Percentiles rank a stretch among this genome's conserved stretches.
Evolutionary conservation across 2,329 filamentous ascomycete genomes (phyloP).

Genomic region (Aspergillus sp.): DNA sequence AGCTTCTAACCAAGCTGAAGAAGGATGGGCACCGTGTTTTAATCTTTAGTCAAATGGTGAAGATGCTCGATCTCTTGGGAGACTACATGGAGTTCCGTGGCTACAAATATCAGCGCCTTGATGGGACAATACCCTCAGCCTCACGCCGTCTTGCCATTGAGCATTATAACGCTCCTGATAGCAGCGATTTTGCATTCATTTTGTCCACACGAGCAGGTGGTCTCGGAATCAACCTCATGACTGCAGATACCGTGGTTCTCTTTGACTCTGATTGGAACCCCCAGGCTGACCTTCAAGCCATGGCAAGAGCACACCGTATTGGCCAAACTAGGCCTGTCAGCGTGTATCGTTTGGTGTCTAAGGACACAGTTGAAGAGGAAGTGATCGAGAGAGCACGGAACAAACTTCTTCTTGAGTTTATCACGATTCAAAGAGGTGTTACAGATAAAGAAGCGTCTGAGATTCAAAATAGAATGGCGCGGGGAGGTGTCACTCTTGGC

Average conservation of each 20-base stretch:
- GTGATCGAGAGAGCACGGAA: constrained; percentile 94
- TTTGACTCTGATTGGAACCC: constrained; percentile 98
- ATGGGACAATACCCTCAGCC: constrained; percentile 88
- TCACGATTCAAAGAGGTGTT: constrained; percentile 94
- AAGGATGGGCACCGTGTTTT: constrained; percentile 92
- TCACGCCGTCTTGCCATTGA: constrained; percentile 93
- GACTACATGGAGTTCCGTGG: constrained; percentile 91
- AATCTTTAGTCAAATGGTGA: constrained; percentile 99
- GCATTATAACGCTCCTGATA: constrained; percentile 96
- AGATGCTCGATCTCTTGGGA: constrained; percentile 93
- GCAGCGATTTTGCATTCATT: constrained; percentile 93
- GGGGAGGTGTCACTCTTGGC: constrained; percentile 59
- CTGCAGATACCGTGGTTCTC: constrained; percentile 93
- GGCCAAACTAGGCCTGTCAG: constrained; percentile 95
- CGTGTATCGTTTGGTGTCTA: constrained; percentile 93
- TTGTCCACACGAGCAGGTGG: constrained; percentile 94
- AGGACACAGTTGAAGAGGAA: constrained; percentile 97
- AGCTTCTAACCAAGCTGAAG: constrained; percentile 89
- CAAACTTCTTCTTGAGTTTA: constrained; percentile 94
- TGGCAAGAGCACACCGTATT: constrained; percentile 97
- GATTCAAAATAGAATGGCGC: constrained; percentile 73
- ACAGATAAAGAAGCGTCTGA: constrained; percentile 90
- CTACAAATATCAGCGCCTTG: constrained; percentile 92
- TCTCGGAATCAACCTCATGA: constrained; percentile 98
- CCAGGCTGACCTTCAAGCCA: constrained; percentile 94